Base-by-base conservation (phyloP, 2,329 filamentous ascomycete species). In the Podosphaera aphanis region DNA sequence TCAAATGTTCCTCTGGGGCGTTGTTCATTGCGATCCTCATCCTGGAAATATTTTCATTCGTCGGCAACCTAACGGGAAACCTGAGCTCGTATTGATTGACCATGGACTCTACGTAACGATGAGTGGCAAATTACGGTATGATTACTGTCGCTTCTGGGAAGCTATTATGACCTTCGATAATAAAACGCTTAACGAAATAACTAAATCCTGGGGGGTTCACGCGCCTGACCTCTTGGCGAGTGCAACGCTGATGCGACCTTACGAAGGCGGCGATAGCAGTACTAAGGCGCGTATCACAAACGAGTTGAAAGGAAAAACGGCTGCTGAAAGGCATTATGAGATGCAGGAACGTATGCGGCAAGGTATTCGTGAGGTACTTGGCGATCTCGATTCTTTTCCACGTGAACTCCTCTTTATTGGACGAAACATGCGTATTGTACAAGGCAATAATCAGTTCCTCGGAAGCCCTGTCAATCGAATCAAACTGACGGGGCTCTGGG, bases 11-110 rank as follows among this genome's bases (percentile, higher is more conserved):
- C 79, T 93, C 52, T 95, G 84, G 83, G 90, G 90, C 11, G 73
- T 83, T 38, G 83, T 95, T 0, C 88, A 98, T 65, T 94, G 88
- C 63, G 90, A 98, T 60, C 90, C 90, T 8, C 90, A 98, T 58
- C 90, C 90, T 1, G 88, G 88, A 23, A 98, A 98, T 63, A 90
- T 95, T 60, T 93, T 98, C 64, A 79, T 95, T 57, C 80, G 90
- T 7, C 79, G 90, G 7, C 68, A 83, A 15, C 81, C 85, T 1
- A 77, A 70, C 38, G 88, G 88, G n/a, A 71, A 75, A 38, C 71
- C 88, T 0, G 85, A 98, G 64, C 71, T 98, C 25, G 88, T 95
- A 1, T 76, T 98, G 31, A 93, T 98, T 59, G 90, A 98, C 62
- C 90, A 98, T 62, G 90, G 90, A 0, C 74, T 98, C 5, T 98